Evolutionary conservation across 192 early-diverging fungal species (phyloP).

Genomic region (Funneliformis geosporum): DNA sequence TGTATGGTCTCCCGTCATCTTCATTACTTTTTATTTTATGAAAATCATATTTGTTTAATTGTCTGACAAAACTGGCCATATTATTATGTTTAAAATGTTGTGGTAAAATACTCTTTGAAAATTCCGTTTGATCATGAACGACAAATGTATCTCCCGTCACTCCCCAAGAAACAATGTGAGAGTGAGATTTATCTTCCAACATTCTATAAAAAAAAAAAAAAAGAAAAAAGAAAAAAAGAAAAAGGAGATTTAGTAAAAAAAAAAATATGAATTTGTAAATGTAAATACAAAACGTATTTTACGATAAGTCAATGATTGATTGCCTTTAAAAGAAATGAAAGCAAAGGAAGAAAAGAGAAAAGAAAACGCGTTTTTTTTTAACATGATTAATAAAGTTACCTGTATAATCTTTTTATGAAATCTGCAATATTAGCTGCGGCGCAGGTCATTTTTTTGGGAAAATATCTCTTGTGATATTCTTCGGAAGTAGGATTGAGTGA

Average conservation of each 20-base stretch:
- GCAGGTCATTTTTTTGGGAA: slow-evolving; percentile 24
- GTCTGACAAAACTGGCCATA: slow-evolving; percentile 55
- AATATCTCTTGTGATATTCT: neutral
- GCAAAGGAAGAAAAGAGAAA: neutral
- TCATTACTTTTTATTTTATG: slow-evolving; percentile 59
- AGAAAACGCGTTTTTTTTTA: neutral
- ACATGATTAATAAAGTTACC: slow-evolving; percentile 24
- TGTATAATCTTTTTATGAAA: slow-evolving; percentile 65
- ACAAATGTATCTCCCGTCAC: slow-evolving; percentile 65
- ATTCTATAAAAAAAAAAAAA: slow-evolving; percentile 48
- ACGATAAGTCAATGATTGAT: neutral
- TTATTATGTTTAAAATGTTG: slow-evolving; percentile 62
- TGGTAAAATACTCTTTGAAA: slow-evolving; percentile 54
- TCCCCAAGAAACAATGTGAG: slow-evolving; percentile 66
- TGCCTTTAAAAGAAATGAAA: neutral
- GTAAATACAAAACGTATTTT: neutral
- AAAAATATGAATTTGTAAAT: no score
- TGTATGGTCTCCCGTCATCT: slow-evolving; percentile 38
- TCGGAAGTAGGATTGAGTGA: neutral
- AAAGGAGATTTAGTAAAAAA: slow-evolving; percentile 6
- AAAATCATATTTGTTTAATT: slow-evolving; percentile 69
- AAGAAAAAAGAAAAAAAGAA: slow-evolving; percentile 8
- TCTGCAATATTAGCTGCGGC: slow-evolving; percentile 53
- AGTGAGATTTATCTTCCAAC: slow-evolving; percentile 66
- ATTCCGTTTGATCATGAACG: slow-evolving; percentile 67